phyloP scores from a whole-genome alignment of 1,284 basidiomycete genomes.

The Tetrapyrgos nigripes region DNA sequence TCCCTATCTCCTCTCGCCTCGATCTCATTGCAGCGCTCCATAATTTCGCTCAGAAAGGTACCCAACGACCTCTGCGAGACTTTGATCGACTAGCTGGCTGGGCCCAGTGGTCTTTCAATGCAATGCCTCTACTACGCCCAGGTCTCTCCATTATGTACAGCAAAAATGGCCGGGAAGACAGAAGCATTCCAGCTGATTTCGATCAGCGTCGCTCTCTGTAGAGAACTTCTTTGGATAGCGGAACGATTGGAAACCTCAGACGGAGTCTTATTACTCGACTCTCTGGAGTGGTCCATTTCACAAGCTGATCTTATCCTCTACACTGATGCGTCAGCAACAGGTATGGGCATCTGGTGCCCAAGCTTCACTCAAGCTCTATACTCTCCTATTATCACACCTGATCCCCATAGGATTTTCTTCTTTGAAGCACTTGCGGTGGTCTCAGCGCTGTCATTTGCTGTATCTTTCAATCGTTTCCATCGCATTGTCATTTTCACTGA shows the following conservation, averaged over 20 bases:
- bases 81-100: constrained; percentile 36
- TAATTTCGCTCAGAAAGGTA: constrained; percentile 18
- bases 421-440: background rate
- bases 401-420: constrained; percentile 34
- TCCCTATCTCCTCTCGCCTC: constrained; percentile 15
- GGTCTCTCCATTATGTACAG: constrained; percentile 35
- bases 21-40: constrained; percentile 22
- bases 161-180: constrained; percentile 39
- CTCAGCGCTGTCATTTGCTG: background rate
- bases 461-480: background rate
- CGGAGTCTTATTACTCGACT: constrained; percentile 36
- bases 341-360: constrained; percentile 38
- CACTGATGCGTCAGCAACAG: constrained; percentile 36
- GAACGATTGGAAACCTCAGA: constrained; percentile 23
- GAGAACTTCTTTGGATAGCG: constrained; percentile 40
- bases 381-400: too few species aligned
- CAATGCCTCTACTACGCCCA: constrained; percentile 31
- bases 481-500: background rate
- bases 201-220: constrained; percentile 37
- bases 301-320: constrained; percentile 30
- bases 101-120: constrained; percentile 42
- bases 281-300: constrained; percentile 29
- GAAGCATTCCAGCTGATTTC: constrained; percentile 23
- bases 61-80: constrained; percentile 24
- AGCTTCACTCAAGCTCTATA: constrained; percentile 21